These are phyloP conservation scores for Lentinus brumalis DNA, from an alignment of 768 basidiomycete genomes.

Conservation along the genomic window DNA sequence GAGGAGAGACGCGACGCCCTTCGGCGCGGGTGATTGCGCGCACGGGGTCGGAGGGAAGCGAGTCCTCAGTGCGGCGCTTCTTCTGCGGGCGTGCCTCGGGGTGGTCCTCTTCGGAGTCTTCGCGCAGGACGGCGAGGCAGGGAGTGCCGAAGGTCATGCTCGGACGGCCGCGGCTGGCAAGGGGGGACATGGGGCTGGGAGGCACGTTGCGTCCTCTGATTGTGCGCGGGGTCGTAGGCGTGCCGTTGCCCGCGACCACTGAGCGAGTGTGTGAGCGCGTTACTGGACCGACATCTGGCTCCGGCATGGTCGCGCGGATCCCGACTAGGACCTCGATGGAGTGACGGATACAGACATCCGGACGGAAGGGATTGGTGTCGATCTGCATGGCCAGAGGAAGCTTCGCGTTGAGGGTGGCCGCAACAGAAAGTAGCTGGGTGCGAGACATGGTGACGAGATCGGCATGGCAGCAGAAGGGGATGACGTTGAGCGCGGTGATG, in stretches of 20 bases:
- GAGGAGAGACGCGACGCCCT: constrained; percentile 18
- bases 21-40: constrained; percentile 26
- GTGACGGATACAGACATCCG: constrained; percentile 48
- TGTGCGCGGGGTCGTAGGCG: constrained; percentile 1
- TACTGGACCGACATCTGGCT: background rate
- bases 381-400: constrained; percentile 58
- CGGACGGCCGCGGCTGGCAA: constrained; percentile 15
- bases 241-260: background rate
- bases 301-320: constrained; percentile 37
- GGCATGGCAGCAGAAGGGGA: constrained; percentile 76
- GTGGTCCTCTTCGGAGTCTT: constrained; percentile 15
- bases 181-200: constrained; percentile 22
- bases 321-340: constrained; percentile 66
- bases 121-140: constrained; percentile 21
- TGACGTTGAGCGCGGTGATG: constrained; percentile 57
- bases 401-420: constrained; percentile 53
- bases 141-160: constrained; percentile 8
- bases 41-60: background rate
- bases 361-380: constrained; percentile 39
- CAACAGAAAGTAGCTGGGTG: constrained; percentile 53
- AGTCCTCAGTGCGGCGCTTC: constrained; percentile 19
- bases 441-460: constrained; percentile 69
- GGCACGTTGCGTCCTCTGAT: background rate
- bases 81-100: constrained; percentile 17
- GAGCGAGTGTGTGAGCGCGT: constrained; percentile 14